These are phyloP conservation scores for Epichloe uncinata DNA, from an alignment of 2,329 filamentous ascomycete species.

Conservation along the genomic window DNA sequence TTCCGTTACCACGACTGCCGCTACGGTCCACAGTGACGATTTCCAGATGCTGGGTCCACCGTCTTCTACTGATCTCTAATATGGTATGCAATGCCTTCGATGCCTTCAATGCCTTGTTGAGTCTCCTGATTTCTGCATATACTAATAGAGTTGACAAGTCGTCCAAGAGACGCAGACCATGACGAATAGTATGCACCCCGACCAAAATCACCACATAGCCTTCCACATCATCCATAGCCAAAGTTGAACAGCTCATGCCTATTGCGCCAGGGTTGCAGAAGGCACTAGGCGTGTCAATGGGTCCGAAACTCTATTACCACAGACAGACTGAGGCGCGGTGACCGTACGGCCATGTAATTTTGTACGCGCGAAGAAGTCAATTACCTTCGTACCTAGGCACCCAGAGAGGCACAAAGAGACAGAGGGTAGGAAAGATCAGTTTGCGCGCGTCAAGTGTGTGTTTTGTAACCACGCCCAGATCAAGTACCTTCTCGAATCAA, in stretches of 20 bases:
- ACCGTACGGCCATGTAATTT: not conserved
- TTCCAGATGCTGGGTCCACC: constrained; percentile 11
- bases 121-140: not conserved
- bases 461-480: no score
- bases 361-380: not conserved
- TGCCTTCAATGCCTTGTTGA: not conserved
- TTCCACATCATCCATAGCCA: constrained; percentile 9
- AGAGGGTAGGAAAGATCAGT: not conserved
- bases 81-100: not conserved
- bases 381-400: no score
- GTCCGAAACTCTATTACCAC: not conserved
- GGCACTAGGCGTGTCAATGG: not conserved
- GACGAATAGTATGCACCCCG: not conserved
- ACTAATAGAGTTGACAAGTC: not conserved
- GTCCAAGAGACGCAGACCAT: not conserved
- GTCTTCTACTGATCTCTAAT: not conserved
- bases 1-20: constrained; percentile 17
- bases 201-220: constrained; percentile 8
- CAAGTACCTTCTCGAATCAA: no score
- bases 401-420: not conserved
- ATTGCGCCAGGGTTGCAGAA: not conserved
- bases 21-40: constrained; percentile 25
- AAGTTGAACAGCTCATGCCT: not conserved
- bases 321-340: no score
- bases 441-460: no score